phyloP scores from a whole-genome alignment of 257 asterid genomes.

The Jasminum sambac region DNA sequence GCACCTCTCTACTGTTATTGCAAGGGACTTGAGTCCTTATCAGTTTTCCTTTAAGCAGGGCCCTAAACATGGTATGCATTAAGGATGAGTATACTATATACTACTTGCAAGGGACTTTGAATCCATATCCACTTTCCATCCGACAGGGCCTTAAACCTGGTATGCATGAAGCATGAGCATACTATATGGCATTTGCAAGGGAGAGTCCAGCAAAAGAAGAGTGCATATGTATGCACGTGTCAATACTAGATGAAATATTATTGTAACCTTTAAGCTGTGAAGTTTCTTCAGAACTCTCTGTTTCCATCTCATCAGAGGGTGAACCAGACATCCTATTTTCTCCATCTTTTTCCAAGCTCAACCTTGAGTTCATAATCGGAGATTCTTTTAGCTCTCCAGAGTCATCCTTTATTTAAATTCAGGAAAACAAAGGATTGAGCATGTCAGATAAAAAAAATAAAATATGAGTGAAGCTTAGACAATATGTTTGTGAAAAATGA shows the following conservation, averaged over 20 bases:
- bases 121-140: conserved; percentile 12
- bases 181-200: conserved; percentile 4
- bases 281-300: conserved; percentile 54
- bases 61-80: background rate
- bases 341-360: conserved; percentile 43
- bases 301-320: conserved; percentile 43
- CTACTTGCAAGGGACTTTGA: conserved; percentile 17
- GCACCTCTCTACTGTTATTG: conserved; percentile 16
- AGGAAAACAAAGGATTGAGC: conserved; percentile 40
- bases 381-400: conserved; percentile 36
- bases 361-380: conserved; percentile 41
- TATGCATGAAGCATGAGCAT: background rate
- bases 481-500: conserved; percentile 17
- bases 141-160: conserved; percentile 3
- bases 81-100: background rate
- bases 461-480: conserved; percentile 17
- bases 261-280: conserved; percentile 53
- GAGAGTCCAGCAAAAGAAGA: conserved; percentile 21
- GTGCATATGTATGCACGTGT: conserved; percentile 20
- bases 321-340: conserved; percentile 39
- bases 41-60: conserved; percentile 17
- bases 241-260: conserved; percentile 21
- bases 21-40: conserved; percentile 19
- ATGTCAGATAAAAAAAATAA: conserved; percentile 11
- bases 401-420: conserved; percentile 43